Conservation (phyloP, 768 basidiomycete species). For the Suillus cothurnatus region DNA sequence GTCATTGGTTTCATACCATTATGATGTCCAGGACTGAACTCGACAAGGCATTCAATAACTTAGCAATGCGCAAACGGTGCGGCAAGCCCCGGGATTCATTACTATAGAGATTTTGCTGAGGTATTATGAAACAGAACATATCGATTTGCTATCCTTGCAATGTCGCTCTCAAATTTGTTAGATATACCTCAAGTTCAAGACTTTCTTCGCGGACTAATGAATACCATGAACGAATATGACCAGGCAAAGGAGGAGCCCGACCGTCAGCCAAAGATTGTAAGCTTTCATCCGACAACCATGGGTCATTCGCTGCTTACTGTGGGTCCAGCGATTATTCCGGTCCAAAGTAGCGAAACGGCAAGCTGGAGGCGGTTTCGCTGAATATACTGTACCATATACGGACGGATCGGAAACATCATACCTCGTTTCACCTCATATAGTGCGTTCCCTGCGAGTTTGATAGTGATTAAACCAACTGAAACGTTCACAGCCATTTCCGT, state of each 20-base stretch:
- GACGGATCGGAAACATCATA: slow-evolving; percentile 69
- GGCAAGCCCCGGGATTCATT: slow-evolving; percentile 17
- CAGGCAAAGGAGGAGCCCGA: slow-evolving; percentile 55
- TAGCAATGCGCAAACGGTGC: slow-evolving; percentile 78
- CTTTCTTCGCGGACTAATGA: slow-evolving; percentile 72
- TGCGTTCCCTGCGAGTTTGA: slow-evolving; percentile 37
- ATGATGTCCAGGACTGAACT: slow-evolving; percentile 75
- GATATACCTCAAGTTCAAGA: slow-evolving; percentile 83
- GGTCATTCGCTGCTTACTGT: slow-evolving; percentile 14
- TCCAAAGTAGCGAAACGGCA: slow-evolving; percentile 58
- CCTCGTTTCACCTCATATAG: slow-evolving; percentile 74
- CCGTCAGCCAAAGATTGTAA: slow-evolving; percentile 74
- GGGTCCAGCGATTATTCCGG: slow-evolving; percentile 56
- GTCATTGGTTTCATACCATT: slow-evolving; percentile 89
- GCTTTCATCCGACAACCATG: neutral
- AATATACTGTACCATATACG: slow-evolving; percentile 60
- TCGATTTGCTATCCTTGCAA: slow-evolving; percentile 82
- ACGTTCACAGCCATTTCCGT: slow-evolving; percentile 68
- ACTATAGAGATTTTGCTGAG: slow-evolving; percentile 5
- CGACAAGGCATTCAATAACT: slow-evolving; percentile 72
- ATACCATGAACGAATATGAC: slow-evolving; percentile 76
- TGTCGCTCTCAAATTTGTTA: slow-evolving; percentile 81
- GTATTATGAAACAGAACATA: slow-evolving; percentile 57
- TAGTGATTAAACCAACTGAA: slow-evolving; percentile 8
- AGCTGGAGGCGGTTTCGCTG: slow-evolving; percentile 50